Conservation (phyloP, 345 rosid genomes). For the Barbarea vulgaris region DNA sequence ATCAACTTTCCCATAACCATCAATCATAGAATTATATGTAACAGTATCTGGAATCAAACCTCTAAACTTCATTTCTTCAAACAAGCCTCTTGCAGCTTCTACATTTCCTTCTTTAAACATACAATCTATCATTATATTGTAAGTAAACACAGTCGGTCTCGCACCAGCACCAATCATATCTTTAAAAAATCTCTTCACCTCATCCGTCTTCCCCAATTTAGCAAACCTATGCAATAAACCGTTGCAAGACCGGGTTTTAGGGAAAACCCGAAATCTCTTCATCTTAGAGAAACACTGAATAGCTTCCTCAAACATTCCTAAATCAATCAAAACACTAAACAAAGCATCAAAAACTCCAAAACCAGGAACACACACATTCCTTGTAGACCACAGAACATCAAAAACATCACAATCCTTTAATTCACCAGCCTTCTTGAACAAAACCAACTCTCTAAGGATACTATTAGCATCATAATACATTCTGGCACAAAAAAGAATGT, state of each 20-base stretch:
- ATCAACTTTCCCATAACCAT: slow-evolving; percentile 68
- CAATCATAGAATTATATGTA: slow-evolving; percentile 70
- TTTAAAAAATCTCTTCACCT: slow-evolving; percentile 46
- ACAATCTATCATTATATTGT: slow-evolving; percentile 66
- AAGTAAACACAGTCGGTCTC: slow-evolving; percentile 58
- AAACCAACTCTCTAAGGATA: slow-evolving; percentile 56
- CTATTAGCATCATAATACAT: slow-evolving; percentile 58
- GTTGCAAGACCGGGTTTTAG: slow-evolving; percentile 69
- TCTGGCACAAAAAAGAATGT: slow-evolving; percentile 56
- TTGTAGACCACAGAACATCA: slow-evolving; percentile 66
- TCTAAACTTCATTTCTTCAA: slow-evolving; percentile 59
- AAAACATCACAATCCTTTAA: slow-evolving; percentile 49
- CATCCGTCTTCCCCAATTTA: slow-evolving; percentile 43
- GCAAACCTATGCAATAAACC: slow-evolving; percentile 56
- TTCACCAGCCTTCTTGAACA: slow-evolving; percentile 15
- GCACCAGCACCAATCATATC: slow-evolving; percentile 60
- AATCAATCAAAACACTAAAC: slow-evolving; percentile 64
- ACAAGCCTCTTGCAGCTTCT: slow-evolving; percentile 49
- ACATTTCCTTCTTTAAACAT: slow-evolving; percentile 69
- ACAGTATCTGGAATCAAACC: slow-evolving; percentile 65
- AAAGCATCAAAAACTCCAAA: slow-evolving; percentile 80
- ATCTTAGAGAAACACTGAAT: slow-evolving; percentile 53
- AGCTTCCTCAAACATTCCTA: slow-evolving; percentile 69
- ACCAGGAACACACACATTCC: slow-evolving; percentile 56
- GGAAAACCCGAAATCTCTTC: slow-evolving; percentile 60